These are phyloP conservation scores for Orbilia ellipsospora DNA, from an alignment of 2,329 filamentous ascomycete genomes.

Conservation along the genomic window DNA sequence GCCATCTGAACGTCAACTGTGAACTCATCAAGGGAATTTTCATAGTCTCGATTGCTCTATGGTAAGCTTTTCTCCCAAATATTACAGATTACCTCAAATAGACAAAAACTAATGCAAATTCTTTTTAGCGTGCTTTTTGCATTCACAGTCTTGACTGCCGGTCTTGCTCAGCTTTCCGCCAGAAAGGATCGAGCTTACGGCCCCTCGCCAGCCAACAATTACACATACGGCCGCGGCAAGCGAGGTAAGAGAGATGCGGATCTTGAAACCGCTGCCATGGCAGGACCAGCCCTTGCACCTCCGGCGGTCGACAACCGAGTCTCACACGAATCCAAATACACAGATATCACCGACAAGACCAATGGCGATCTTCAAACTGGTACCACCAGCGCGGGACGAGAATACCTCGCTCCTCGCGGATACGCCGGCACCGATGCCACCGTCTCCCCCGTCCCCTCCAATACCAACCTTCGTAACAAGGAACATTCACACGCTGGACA, in stretches of 20 bases:
- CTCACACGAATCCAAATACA: slow-evolving; percentile 53
- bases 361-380: slow-evolving; percentile 42
- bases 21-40: slow-evolving; percentile 46
- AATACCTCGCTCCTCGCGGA: slow-evolving; percentile 51
- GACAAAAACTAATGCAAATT: slow-evolving; percentile 14
- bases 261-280: slow-evolving; percentile 32
- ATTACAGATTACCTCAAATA: neutral
- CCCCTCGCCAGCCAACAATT: slow-evolving; percentile 54
- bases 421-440: slow-evolving; percentile 25
- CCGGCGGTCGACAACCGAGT: slow-evolving; percentile 35
- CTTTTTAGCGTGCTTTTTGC: slow-evolving; percentile 46
- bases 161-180: slow-evolving; percentile 46
- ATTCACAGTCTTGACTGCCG: slow-evolving; percentile 40
- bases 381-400: slow-evolving; percentile 28
- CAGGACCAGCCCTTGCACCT: slow-evolving; percentile 35
- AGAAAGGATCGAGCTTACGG: slow-evolving; percentile 56
- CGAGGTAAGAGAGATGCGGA: slow-evolving; percentile 25
- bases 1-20: slow-evolving; percentile 29
- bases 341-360: slow-evolving; percentile 43
- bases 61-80: slow-evolving; percentile 2
- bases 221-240: slow-evolving; percentile 49
- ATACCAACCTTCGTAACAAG: slow-evolving; percentile 24
- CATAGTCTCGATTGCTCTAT: slow-evolving; percentile 35
- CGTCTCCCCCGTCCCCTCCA: slow-evolving; percentile 27
- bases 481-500: slow-evolving; percentile 45